Evolutionary conservation across 257 asterid species (phyloP), one percentile per base, ranked within the genome.

Genomic region (Voacanga thouarsii): DNA sequence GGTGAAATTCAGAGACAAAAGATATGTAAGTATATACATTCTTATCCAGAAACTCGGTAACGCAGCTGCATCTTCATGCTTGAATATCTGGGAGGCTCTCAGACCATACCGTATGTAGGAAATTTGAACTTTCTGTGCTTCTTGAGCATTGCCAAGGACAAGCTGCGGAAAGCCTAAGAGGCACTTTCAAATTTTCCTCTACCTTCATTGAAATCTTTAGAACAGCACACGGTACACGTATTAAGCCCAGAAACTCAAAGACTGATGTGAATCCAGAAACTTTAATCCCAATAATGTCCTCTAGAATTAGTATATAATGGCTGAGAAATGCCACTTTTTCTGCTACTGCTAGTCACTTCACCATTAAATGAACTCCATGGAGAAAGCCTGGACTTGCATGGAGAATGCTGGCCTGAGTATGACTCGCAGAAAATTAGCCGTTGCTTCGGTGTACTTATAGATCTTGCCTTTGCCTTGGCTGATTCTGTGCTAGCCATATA

Each of bases 401-500:
- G 97, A 68, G 97, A 92, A 80, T 81, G 84, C 33, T 87, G 93
- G 41, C 85, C 93, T 8, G 90, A 85, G 30, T 84, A 87, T 5
- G 96, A 83, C 57, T 91, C 98, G 10, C 74, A 86, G 60, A 89
- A 77, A 71, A 84, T 71, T 63, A 89, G 83, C 51, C 94, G 87
- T 78, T 92, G 98, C 82, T 80, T 92, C 2, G 97, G 97, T 47
- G 92, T 89, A 91, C 97, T 94, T 55, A 86, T 79, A 11, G 97
- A 94, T 68, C 96, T 89, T 10, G 86, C 67, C 88, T 88, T 92
- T 59, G 98, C 98, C 87, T 84, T 92, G 5, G 98, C 94, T 53
- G 98, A 94, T 85, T 90, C 88, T 28, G 98, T 92, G 61, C 94
- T 79, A 43, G 93, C 92, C 97, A 94, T 92, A 84, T 92, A 92